Evolutionary conservation across 441 rosid genomes (phyloP).

Genomic region (Flueggea neowawraea): DNA sequence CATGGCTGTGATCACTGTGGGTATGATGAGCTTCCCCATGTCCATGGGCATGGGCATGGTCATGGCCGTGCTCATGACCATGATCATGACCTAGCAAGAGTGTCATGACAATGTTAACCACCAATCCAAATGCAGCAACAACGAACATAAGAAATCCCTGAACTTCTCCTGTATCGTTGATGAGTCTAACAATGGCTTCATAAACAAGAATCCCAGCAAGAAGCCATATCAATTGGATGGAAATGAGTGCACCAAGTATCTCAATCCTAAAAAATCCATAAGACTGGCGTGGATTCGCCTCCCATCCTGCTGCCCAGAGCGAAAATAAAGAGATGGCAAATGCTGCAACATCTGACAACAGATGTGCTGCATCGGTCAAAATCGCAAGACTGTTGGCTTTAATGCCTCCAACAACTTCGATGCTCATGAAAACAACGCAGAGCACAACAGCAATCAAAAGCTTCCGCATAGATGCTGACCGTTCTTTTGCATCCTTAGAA

Average conservation of each 20-base stretch:
- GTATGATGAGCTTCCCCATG: slow-evolving; percentile 17
- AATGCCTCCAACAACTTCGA: slow-evolving; percentile 65
- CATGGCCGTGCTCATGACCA: slow-evolving; percentile 36
- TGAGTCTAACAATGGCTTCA: slow-evolving; percentile 60
- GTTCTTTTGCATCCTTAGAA: slow-evolving; percentile 55
- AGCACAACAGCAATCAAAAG: slow-evolving; percentile 52
- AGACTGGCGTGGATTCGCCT: slow-evolving; percentile 64
- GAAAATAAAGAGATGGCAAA: slow-evolving; percentile 64
- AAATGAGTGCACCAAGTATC: slow-evolving; percentile 63
- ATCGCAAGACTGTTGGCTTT: slow-evolving; percentile 73
- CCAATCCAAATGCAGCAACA: slow-evolving; percentile 58
- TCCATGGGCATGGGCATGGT: slow-evolving; percentile 14
- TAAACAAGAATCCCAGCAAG: slow-evolving; percentile 71
- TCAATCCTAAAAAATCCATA: slow-evolving; percentile 69
- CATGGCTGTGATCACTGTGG: slow-evolving; percentile 17
- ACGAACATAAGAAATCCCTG: slow-evolving; percentile 61
- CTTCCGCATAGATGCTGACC: slow-evolving; percentile 50
- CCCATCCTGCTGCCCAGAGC: slow-evolving; percentile 77
- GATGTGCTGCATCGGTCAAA: slow-evolving; percentile 70
- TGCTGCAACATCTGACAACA: slow-evolving; percentile 65
- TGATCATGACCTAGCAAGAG: slow-evolving; percentile 61
- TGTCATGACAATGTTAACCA: slow-evolving; percentile 64
- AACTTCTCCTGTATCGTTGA: slow-evolving; percentile 51
- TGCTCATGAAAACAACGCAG: slow-evolving; percentile 54
- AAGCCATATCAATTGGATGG: slow-evolving; percentile 74